phyloP scores from a whole-genome alignment of 2,329 filamentous ascomycete species.

The Neocucurbitaria cava region DNA sequence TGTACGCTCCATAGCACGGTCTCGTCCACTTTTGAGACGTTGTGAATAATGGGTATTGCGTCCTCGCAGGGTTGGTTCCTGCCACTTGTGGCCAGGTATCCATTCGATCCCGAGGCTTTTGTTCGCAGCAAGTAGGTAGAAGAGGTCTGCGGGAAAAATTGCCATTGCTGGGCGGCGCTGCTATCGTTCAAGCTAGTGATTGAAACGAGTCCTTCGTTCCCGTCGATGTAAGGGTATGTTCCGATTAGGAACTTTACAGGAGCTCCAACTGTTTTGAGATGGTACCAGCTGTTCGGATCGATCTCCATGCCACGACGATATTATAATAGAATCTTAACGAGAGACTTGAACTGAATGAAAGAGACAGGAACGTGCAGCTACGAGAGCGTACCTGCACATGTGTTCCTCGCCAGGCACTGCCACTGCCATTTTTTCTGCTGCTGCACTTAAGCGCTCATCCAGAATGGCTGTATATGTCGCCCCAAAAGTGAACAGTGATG shows the following conservation, averaged over 20 bases:
- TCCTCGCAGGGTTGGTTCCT: neutral
- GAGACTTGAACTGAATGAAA: neutral
- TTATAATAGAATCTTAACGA: neutral
- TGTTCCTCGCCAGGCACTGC: neutral
- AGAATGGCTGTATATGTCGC: neutral
- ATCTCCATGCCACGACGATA: conserved; percentile 3
- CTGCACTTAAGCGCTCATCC: neutral
- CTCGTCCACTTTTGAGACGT: neutral
- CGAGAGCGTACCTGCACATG: neutral
- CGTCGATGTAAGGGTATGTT: conserved; percentile 3
- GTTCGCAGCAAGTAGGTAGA: conserved; percentile 14
- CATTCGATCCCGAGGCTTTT: conserved; percentile 13
- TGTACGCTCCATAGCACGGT: conserved; percentile 11
- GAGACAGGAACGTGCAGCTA: neutral
- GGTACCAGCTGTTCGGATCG: conserved; percentile 10
- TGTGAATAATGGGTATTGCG: neutral
- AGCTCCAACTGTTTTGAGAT: conserved; percentile 3
- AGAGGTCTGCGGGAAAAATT: conserved; percentile 6
- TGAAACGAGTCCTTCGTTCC: neutral
- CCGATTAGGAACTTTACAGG: conserved; percentile 1
- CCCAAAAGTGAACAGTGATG: neutral
- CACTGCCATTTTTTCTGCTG: neutral
- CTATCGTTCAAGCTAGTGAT: conserved; percentile 3
- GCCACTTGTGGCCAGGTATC: conserved; percentile 2
- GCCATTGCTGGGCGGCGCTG: conserved; percentile 11